Evolutionary conservation across 1,139 yeast species (phyloP), one percentile per base, ranked within the genome.

Genomic region (Candida gigantensis): DNA sequence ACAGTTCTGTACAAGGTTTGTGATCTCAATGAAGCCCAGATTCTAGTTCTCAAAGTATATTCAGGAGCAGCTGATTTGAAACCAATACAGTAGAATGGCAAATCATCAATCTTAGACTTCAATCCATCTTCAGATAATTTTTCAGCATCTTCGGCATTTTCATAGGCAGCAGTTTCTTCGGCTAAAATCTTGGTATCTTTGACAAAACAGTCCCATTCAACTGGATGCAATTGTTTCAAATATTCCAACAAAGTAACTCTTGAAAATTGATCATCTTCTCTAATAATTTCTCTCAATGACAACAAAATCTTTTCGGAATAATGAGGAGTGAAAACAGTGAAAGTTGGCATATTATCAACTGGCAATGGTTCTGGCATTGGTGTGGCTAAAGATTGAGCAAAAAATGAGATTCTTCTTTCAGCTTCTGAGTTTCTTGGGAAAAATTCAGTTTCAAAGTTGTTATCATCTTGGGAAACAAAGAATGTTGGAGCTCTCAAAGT

Each of bases 11-110:
- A 92, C 65, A 92, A 75, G 35, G 98, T 92, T 74, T 92, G 98
- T 36, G 97, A 92, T 69, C 97, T 86, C 60, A 92, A 80, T 34
- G 98, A 92, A 35, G 98, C 98, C 98, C 98, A 92, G 57, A 92
- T 92, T 76, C 98, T 83, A 9, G 98, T 92, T 75, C 98, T 86
- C 61, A 92, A 75, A 47, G 97, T 92, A 68, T 92, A 92, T 68
- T 92, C 98, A 38, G 98, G 98, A 49, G 98, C 97, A 64, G 98
- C 97, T 57, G 96, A 85, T 71, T 92, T 92, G 85, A 92, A 92
- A 75, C 98, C 98, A 66, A 89, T 87, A 74, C 97, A 90, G 77
- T 92, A 92, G 73, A 92, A 92, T 50, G 98, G 98, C 62, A 92
- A 76, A 59, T 92, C 98, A 62, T 92, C 98, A 63, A 92, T 92